These are phyloP conservation scores for Arabidopsis lyrata DNA, from an alignment of 441 rosid genomes.

Conservation along the genomic window DNA sequence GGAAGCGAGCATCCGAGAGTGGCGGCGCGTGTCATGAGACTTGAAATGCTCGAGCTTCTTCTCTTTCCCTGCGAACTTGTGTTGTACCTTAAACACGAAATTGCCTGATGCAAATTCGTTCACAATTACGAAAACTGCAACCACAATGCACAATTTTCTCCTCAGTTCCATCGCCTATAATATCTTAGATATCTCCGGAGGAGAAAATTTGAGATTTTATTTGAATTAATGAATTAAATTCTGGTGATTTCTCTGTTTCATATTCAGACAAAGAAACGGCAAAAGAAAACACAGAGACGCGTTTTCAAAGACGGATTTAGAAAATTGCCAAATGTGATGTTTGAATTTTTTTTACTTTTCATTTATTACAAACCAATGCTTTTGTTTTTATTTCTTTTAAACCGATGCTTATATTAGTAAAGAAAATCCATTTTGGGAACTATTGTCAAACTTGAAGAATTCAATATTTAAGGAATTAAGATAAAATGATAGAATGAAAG, in stretches of 20 bases:
- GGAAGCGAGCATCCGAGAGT: constrained; percentile 63
- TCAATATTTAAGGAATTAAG: neutral
- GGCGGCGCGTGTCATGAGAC: constrained; percentile 77
- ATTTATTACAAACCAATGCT: neutral
- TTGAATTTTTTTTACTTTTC: neutral
- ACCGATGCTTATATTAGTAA: constrained; percentile 39
- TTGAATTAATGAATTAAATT: constrained; percentile 1
- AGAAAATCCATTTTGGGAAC: constrained; percentile 13
- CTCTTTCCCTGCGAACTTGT: constrained; percentile 60
- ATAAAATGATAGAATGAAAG: neutral
- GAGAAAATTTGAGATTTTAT: neutral
- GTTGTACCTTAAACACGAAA: constrained; percentile 61
- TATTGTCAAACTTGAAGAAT: neutral
- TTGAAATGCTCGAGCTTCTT: constrained; percentile 47
- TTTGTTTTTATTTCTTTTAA: constrained; percentile 13
- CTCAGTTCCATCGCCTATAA: constrained; percentile 50
- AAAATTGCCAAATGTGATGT: constrained; percentile 33
- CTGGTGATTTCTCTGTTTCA: constrained; percentile 21
- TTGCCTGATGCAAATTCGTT: constrained; percentile 44
- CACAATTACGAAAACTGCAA: constrained; percentile 26
- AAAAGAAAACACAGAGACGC: constrained; percentile 27
- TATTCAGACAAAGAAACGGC: constrained; percentile 24
- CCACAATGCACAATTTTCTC: constrained; percentile 29
- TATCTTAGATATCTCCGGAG: neutral
- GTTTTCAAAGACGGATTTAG: constrained; percentile 37